A percentile compares a stretch with the other conserved stretches of the same genome.
These are phyloP conservation scores for Pseudomonodictys pantanalensis DNA, from an alignment of 495 filamentous ascomycete species.

Conservation along the genomic window DNA sequence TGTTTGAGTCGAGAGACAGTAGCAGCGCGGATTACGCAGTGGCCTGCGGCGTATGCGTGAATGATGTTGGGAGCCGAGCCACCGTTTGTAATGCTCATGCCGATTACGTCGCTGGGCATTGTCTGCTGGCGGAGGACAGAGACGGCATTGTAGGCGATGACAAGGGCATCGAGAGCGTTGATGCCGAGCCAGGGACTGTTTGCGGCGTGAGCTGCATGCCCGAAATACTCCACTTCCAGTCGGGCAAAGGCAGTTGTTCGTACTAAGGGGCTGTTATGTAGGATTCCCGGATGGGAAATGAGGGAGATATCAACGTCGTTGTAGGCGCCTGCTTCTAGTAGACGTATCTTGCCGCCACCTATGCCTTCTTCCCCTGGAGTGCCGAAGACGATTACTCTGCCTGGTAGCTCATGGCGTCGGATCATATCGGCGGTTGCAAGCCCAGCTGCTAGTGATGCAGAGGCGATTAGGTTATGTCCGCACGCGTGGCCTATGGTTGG, in stretches of 20 bases:
- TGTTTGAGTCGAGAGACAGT: slow-evolving; percentile 34
- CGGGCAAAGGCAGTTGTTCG: slow-evolving; percentile 50
- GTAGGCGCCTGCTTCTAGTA: slow-evolving; percentile 63
- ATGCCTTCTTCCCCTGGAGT: slow-evolving; percentile 69
- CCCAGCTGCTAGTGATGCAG: slow-evolving; percentile 57
- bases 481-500: slow-evolving; percentile 64
- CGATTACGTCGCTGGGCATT: slow-evolving; percentile 58
- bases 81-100: slow-evolving; percentile 57
- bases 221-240: slow-evolving; percentile 52
- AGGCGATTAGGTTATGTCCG: slow-evolving; percentile 69
- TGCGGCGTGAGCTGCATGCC: slow-evolving; percentile 56
- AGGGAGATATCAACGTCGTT: slow-evolving; percentile 62
- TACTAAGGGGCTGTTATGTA: slow-evolving; percentile 45
- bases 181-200: slow-evolving; percentile 63
- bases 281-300: slow-evolving; percentile 56
- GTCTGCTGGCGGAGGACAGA: slow-evolving; percentile 63
- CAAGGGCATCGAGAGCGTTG: slow-evolving; percentile 62
- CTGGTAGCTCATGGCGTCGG: slow-evolving; percentile 47
- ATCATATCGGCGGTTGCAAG: slow-evolving; percentile 56
- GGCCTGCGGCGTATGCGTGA: slow-evolving; percentile 49
- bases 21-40: slow-evolving; percentile 18
- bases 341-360: slow-evolving; percentile 65
- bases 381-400: slow-evolving; percentile 62
- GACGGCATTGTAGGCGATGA: slow-evolving; percentile 61
- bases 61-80: slow-evolving; percentile 63